Conservation (phyloP, 1,139 yeast species). For the Kazachstania sp. region DNA sequence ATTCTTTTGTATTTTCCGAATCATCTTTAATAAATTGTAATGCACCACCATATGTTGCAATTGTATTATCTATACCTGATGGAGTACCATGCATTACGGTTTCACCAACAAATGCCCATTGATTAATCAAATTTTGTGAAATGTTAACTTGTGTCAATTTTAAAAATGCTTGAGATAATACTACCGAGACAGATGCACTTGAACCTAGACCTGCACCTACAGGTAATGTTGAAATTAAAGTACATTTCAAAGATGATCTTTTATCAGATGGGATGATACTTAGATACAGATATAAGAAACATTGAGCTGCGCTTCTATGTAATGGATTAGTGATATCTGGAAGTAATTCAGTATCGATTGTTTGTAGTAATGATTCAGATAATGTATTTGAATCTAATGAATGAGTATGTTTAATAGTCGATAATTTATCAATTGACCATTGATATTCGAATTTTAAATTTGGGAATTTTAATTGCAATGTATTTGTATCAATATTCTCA, state of each 20-base stretch:
- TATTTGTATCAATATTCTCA: constrained; percentile 9
- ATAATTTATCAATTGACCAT: constrained; percentile 39
- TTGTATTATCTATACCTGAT: constrained; percentile 94
- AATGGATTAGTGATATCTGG: constrained; percentile 30
- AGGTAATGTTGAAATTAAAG: constrained; percentile 77
- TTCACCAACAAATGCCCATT: constrained; percentile 91
- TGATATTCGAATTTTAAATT: constrained; percentile 59
- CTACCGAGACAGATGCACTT: constrained; percentile 84
- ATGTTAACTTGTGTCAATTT: constrained; percentile 28
- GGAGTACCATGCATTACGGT: constrained; percentile 96
- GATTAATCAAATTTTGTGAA: constrained; percentile 54
- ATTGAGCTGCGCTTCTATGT: constrained; percentile 75
- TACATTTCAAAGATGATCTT: constrained; percentile 44
- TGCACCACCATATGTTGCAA: constrained; percentile 94
- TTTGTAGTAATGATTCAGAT: neutral
- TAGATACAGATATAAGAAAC: constrained; percentile 71
- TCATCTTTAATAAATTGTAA: constrained; percentile 65
- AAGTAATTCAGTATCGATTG: neutral
- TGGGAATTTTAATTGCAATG: constrained; percentile 58
- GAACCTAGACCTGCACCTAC: constrained; percentile 97
- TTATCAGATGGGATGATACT: constrained; percentile 23
- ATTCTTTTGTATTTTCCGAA: constrained; percentile 10
- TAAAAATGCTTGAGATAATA: constrained; percentile 70
- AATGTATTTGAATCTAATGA: neutral
- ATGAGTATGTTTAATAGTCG: constrained; percentile 5